Conservation (phyloP, 352 stramenopile genomes). For the Pythium brachiatum region DNA sequence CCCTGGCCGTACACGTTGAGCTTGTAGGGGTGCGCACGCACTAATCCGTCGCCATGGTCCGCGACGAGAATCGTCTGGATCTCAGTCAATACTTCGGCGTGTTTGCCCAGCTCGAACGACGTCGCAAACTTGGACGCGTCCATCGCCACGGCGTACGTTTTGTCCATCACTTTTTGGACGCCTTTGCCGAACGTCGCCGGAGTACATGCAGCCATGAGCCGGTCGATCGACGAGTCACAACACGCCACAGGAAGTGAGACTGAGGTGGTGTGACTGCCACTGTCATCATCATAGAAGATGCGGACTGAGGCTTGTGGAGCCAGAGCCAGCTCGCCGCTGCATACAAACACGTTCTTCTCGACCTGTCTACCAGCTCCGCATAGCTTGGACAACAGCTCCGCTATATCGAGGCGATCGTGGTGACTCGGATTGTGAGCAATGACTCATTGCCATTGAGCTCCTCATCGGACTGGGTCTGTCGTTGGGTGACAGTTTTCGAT, state of each 20-base stretch:
- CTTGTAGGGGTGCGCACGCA: no score
- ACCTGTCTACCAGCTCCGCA: not conserved
- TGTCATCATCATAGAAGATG: not conserved
- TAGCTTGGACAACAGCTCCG: not conserved
- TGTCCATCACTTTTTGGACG: constrained; percentile 2
- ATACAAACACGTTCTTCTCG: not conserved
- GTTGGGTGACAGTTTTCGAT: no score
- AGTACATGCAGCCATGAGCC: not conserved
- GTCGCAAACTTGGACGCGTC: not conserved
- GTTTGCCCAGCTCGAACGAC: constrained; percentile 5
- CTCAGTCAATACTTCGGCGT: constrained; percentile 2
- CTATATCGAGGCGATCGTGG: no score
- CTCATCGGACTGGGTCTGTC: no score
- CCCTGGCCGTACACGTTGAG: constrained; percentile 17
- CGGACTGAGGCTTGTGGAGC: not conserved
- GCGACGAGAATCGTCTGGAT: constrained; percentile 1
- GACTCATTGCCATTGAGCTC: not conserved
- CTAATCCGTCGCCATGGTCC: no score
- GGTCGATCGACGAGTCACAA: not conserved
- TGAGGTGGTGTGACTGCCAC: not conserved
- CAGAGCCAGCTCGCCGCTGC: not conserved
- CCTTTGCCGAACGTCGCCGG: constrained; percentile 8
- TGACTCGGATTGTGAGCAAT: no score
- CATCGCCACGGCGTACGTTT: constrained; percentile 7
- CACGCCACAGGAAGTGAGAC: not conserved